phyloP scores from a whole-genome alignment of 495 filamentous ascomycete species.

The Aspergillus egyptiacus region DNA sequence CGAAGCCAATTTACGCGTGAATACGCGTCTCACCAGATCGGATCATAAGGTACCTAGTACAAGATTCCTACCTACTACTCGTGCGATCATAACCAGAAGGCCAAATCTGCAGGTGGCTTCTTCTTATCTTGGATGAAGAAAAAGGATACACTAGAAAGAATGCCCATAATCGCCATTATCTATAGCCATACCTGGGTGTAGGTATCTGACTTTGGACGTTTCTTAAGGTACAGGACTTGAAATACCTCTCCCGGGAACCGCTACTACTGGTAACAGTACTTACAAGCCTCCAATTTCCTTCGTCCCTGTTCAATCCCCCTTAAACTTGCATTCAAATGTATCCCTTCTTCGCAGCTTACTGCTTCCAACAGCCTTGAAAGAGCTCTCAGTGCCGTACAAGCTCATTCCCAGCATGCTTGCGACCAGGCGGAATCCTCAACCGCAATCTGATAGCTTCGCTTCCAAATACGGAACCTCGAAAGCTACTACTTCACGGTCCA shows the following conservation, averaged over 20 bases:
- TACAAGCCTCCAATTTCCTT: constrained; percentile 9
- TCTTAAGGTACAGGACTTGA: too few species aligned
- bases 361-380: not conserved
- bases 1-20: constrained; percentile 33
- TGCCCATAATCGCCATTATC: not conserved
- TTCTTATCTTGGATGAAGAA: too few species aligned
- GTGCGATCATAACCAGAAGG: too few species aligned
- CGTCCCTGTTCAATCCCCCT: constrained; percentile 2
- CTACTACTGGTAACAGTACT: too few species aligned
- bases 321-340: not conserved
- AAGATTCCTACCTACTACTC: too few species aligned
- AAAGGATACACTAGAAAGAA: too few species aligned
- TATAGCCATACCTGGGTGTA: not conserved
- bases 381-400: not conserved
- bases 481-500: constrained; percentile 26
- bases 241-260: too few species aligned
- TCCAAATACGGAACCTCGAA: constrained; percentile 45
- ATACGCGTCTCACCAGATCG: constrained; percentile 25
- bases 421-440: constrained; percentile 24
- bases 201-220: not conserved
- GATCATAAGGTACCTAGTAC: too few species aligned
- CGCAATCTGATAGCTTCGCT: constrained; percentile 36
- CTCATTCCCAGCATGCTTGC: constrained; percentile 24
- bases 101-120: too few species aligned
- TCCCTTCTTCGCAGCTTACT: not conserved